Percentiles rank a stretch among this genome's conserved stretches.
These are phyloP conservation scores for Anthracocystis panici-leucophaei DNA, from an alignment of 1,284 basidiomycete species.

Conservation along the genomic window DNA sequence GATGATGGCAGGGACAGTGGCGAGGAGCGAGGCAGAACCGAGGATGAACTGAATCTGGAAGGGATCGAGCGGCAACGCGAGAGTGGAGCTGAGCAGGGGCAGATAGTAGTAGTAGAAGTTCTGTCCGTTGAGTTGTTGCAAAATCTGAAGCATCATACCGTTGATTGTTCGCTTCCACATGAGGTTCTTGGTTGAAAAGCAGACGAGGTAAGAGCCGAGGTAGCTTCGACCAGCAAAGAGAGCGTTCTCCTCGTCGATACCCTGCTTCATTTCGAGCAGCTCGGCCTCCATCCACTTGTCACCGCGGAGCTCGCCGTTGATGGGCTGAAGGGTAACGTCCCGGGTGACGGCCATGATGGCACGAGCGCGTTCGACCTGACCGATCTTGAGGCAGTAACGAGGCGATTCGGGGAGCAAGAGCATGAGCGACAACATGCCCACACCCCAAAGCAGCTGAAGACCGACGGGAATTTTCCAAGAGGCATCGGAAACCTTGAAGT, in stretches of 20 bases:
- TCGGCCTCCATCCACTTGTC: constrained; percentile 73
- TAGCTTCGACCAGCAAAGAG: constrained; percentile 79
- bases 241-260: constrained; percentile 72
- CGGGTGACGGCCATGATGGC: constrained; percentile 75
- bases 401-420: constrained; percentile 79
- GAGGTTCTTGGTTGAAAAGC: constrained; percentile 76
- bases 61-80: constrained; percentile 77
- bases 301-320: constrained; percentile 75
- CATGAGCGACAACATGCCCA: constrained; percentile 72
- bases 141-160: constrained; percentile 77
- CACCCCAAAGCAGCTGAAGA: constrained; percentile 74
- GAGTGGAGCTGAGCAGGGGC: constrained; percentile 83
- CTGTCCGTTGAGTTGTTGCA: constrained; percentile 78
- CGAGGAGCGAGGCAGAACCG: constrained; percentile 69
- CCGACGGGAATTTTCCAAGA: constrained; percentile 78
- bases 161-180: constrained; percentile 81
- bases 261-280: constrained; percentile 77
- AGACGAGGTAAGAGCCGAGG: constrained; percentile 74
- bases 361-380: constrained; percentile 75
- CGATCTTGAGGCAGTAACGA: constrained; percentile 83
- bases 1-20: constrained; percentile 57
- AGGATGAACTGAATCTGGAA: constrained; percentile 73
- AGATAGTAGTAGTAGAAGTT: constrained; percentile 84
- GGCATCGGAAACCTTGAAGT: constrained; percentile 43
- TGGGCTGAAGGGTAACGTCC: constrained; percentile 76